These are phyloP conservation scores for Suhomyces kilbournensis DNA, from an alignment of 805 yeast species.

Conservation along the genomic window DNA sequence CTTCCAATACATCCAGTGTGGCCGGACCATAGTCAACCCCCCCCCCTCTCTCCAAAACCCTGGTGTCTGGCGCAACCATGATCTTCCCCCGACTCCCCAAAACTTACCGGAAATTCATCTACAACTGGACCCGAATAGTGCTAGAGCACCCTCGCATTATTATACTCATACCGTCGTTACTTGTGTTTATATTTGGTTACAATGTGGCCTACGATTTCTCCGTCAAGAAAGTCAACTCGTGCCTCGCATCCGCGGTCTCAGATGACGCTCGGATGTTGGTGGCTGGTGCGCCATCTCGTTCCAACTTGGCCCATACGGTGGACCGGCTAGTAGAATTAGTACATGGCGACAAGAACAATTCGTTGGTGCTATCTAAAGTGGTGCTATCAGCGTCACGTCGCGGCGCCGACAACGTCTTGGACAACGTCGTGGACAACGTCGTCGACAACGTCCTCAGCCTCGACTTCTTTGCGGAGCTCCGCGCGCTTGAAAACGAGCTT, in stretches of 20 bases:
- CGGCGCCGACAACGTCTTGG: conserved; percentile 7
- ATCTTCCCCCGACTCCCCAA: not conserved
- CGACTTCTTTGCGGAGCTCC: conserved; percentile 11
- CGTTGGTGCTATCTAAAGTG: conserved; percentile 5
- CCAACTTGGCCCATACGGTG: not conserved
- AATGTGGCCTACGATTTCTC: conserved; percentile 34
- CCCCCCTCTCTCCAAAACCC: no score
- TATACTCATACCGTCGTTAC: conserved; percentile 30
- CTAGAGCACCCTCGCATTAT: conserved; percentile 7
- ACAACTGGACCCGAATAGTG: not conserved
- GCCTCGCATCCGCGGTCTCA: conserved; percentile 11
- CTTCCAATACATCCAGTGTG: no score
- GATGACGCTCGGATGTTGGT: not conserved
- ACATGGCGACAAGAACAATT: not conserved
- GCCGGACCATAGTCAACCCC: no score
- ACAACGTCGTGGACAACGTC: conserved; percentile 12
- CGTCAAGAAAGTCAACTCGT: conserved; percentile 22
- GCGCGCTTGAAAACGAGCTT: conserved; percentile 7
- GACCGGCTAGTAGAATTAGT: not conserved
- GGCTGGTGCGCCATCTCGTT: not conserved
- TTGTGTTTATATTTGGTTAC: conserved; percentile 33
- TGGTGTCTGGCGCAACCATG: not conserved
- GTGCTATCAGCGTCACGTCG: conserved; percentile 4
- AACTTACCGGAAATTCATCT: not conserved
- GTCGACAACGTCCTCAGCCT: conserved; percentile 11